Evolutionary conservation across 2,329 filamentous ascomycete species (phyloP).

Genomic region (Myrmaecium sp.): DNA sequence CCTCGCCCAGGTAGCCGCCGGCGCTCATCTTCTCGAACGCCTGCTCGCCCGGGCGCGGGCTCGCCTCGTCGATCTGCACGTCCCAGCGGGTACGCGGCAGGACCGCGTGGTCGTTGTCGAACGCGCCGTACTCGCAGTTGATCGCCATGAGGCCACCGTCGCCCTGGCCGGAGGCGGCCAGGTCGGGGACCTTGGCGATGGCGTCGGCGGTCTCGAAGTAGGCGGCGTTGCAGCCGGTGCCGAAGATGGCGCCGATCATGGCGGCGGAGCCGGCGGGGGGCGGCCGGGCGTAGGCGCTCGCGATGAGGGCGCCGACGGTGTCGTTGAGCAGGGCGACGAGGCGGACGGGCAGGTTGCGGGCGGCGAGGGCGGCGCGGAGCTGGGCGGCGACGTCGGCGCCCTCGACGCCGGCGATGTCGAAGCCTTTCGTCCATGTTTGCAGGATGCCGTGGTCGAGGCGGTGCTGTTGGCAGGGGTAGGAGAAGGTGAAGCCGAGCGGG

Average conservation of each 20-base stretch:
- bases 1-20: constrained; percentile 28
- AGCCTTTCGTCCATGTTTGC: constrained; percentile 95
- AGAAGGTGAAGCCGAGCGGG: constrained; percentile 88
- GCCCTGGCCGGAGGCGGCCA: constrained; percentile 2
- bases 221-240: constrained; percentile 83
- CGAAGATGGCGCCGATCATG: constrained; percentile 84
- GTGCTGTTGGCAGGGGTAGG: constrained; percentile 82
- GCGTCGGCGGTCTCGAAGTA: constrained; percentile 77
- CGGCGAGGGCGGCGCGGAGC: constrained; percentile 61
- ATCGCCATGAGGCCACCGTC: constrained; percentile 53
- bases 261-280: no score
- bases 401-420: constrained; percentile 84
- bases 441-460: constrained; percentile 86
- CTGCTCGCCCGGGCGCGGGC: constrained; percentile 28
- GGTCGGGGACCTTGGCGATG: constrained; percentile 45
- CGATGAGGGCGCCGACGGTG: constrained; percentile 80
- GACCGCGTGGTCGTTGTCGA: constrained; percentile 83
- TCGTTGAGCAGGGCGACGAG: constrained; percentile 80
- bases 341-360: constrained; percentile 64
- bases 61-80: constrained; percentile 25
- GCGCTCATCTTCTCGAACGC: constrained; percentile 30
- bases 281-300: constrained; percentile 73
- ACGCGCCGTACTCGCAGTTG: constrained; percentile 95
- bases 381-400: constrained; percentile 79
- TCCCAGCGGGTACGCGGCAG: constrained; percentile 62